Base-by-base conservation (phyloP, 2,329 filamentous ascomycete genomes). In the Ophiostoma novo-ulmi region DNA sequence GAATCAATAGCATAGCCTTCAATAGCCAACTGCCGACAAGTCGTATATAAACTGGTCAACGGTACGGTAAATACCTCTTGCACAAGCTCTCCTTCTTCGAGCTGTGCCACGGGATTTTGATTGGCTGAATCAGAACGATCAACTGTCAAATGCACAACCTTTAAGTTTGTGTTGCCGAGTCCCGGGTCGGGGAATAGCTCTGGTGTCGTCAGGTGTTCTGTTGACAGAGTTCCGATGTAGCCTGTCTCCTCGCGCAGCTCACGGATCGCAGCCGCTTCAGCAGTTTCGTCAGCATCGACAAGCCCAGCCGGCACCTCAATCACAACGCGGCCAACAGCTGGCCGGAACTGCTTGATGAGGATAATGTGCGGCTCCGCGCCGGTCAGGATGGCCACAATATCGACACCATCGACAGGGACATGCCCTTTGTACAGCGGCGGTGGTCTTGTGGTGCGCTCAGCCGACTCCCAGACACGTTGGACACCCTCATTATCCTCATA, bases 31-130 rank as follows among this genome's bases (percentile, higher is more conserved):
- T 79, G 84, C 77, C 87, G 87, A 77, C 89, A 89, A 76, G 90
- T 88, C 0, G 83, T 83, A 81, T 89, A 93, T 55, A 94, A 78
- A 17, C 84, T 81, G 26, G 79, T 81, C 63, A 94, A 77, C 6
- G 88, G 89, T 8, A 92, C 83, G 10, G 85, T 87, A 76, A 94
- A 94, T 44, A 89, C 89, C 78, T 94, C 91, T 22, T 72, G 68
- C 76, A 94, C 94, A 77, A 93, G 94, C 80, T 94, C 91, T 73
- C 88, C 89, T 36, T 93, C 91, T 77, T 94, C 91, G 7, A 94
- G 82, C 76, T 90, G 81, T 0, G 91, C 88, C 78, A 88, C 83
- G 1, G 87, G 87, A 69, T 91, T 82, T 77, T 89, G 85, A 77
- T 94, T 94, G 75, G 88, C 88, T 0, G 89, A 85, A 1, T 88